phyloP scores from a whole-genome alignment of 495 filamentous ascomycete genomes.

The Recurvomyces mirabilis region DNA sequence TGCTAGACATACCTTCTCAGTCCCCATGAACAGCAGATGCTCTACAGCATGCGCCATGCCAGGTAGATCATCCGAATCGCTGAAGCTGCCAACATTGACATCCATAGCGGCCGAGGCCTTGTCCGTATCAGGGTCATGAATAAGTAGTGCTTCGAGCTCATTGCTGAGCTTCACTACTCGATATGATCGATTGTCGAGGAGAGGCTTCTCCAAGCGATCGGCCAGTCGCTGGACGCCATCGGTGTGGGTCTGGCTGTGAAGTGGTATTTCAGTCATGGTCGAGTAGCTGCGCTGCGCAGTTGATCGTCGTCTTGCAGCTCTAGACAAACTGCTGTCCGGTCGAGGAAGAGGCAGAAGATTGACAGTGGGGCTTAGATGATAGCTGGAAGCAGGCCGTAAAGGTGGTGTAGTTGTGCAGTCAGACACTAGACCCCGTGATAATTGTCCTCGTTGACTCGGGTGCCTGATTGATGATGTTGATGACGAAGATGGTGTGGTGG shows the following conservation, averaged over 20 bases:
- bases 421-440: no score
- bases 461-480: no score
- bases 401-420: no score
- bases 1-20: conserved; percentile 61
- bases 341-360: no score
- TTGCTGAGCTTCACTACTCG: conserved; percentile 78
- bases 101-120: conserved; percentile 93
- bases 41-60: conserved; percentile 88
- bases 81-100: conserved; percentile 92
- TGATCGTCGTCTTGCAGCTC: no score
- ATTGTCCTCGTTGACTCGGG: no score
- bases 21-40: conserved; percentile 96
- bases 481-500: no score
- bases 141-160: conserved; percentile 83
- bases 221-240: conserved; percentile 50
- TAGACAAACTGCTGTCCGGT: no score
- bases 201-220: conserved; percentile 73
- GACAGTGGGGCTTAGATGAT: no score
- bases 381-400: no score
- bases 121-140: conserved; percentile 91
- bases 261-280: conserved; percentile 13
- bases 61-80: conserved; percentile 82
- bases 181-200: conserved; percentile 79
- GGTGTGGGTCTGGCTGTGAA: background rate
- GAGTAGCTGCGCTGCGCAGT: no score